Conservation (phyloP, 345 rosid genomes). For the Stellera chamaejasme region DNA sequence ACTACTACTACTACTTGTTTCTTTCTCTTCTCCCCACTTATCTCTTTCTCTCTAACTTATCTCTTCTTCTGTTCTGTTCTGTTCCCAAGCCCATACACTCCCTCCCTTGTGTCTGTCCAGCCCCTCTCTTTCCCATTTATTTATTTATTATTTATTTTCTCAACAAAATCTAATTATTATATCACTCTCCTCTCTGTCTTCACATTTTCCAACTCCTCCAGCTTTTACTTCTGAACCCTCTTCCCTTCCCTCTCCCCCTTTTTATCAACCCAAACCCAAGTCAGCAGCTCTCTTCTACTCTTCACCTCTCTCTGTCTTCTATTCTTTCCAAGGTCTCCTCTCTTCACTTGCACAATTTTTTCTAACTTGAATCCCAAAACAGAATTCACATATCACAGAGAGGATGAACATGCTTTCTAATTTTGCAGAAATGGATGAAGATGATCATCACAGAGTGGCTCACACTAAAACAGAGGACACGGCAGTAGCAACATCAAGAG, state of each 20-base stretch:
- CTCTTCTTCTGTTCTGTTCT: slow-evolving; percentile 48
- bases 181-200: slow-evolving; percentile 18
- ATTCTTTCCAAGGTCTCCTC: background rate
- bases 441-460: slow-evolving; percentile 18
- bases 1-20: background rate
- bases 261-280: slow-evolving; percentile 1
- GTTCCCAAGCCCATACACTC: slow-evolving; percentile 74
- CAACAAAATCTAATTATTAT: slow-evolving; percentile 18
- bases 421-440: slow-evolving; percentile 30
- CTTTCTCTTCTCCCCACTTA: slow-evolving; percentile 10
- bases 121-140: too few relatives aligned
- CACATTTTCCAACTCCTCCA: slow-evolving; percentile 46
- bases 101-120: slow-evolving; percentile 26
- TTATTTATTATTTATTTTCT: too few relatives aligned
- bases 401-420: background rate
- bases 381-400: too few relatives aligned
- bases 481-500: slow-evolving; percentile 27
- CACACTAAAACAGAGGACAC: slow-evolving; percentile 20
- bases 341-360: background rate
- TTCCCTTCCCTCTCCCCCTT: slow-evolving; percentile 15
- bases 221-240: slow-evolving; percentile 25
- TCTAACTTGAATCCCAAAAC: background rate
- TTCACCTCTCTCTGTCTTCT: slow-evolving; percentile 5
- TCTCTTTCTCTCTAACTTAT: slow-evolving; percentile 17
- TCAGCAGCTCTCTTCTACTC: slow-evolving; percentile 5